These are phyloP conservation scores for Wickerhamomyces sydowiorum DNA, from an alignment of 805 yeast species.

Conservation along the genomic window DNA sequence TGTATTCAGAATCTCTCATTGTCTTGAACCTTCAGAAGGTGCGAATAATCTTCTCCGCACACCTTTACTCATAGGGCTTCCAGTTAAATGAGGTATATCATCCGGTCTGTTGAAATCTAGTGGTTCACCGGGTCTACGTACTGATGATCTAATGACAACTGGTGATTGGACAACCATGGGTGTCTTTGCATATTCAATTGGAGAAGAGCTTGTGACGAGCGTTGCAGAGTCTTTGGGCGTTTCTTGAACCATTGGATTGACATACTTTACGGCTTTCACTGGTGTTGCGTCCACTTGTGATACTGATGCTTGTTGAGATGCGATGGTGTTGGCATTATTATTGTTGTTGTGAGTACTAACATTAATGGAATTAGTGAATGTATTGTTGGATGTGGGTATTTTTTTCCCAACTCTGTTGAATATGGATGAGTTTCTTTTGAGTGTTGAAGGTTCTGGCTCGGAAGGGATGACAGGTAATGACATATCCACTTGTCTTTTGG, in stretches of 20 bases:
- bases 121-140: conserved; percentile 13
- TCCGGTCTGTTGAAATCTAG: conserved; percentile 11
- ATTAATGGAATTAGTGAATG: conserved; percentile 4
- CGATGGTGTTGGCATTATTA: conserved; percentile 1
- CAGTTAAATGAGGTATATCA: conserved; percentile 15
- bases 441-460: conserved; percentile 3
- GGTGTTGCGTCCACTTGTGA: conserved; percentile 25
- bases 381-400: not conserved
- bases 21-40: conserved; percentile 12
- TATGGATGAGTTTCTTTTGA: conserved; percentile 15
- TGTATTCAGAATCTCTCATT: not conserved
- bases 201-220: conserved; percentile 5
- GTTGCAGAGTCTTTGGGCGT: conserved; percentile 11
- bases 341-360: not conserved
- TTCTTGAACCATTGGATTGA: conserved; percentile 8
- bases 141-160: conserved; percentile 13
- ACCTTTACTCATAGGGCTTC: conserved; percentile 21
- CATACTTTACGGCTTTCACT: conserved; percentile 14
- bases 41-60: conserved; percentile 33
- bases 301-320: conserved; percentile 8
- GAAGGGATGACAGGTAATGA: conserved; percentile 15
- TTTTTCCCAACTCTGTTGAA: conserved; percentile 24
- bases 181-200: conserved; percentile 8
- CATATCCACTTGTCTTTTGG: conserved; percentile 21
- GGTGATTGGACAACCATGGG: conserved; percentile 13